Evolutionary conservation across 1,284 basidiomycete species (phyloP).

Genomic region (Afroboletus lepidellus): DNA sequence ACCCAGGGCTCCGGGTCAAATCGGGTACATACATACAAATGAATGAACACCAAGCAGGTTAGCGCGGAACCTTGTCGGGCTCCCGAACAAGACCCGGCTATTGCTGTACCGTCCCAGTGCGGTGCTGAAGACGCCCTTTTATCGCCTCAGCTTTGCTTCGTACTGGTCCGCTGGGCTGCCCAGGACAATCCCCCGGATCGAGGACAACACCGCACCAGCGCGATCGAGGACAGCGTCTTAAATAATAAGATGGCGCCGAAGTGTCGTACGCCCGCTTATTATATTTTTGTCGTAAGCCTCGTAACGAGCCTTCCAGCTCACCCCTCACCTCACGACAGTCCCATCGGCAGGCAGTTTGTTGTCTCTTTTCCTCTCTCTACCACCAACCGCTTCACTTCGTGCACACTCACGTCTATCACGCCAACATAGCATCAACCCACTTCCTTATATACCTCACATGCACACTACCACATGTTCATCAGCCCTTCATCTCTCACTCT

Average conservation of each 20-base stretch:
- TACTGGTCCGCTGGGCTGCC: too few species aligned
- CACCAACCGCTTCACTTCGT: slow-evolving; percentile 14
- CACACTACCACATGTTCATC: slow-evolving; percentile 30
- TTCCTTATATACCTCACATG: slow-evolving; percentile 26
- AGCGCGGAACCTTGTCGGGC: neutral
- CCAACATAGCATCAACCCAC: slow-evolving; percentile 13
- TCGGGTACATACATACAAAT: neutral
- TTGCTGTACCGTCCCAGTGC: slow-evolving; percentile 10
- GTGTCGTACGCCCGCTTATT: slow-evolving; percentile 26
- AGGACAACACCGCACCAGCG: slow-evolving; percentile 15
- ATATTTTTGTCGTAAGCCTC: slow-evolving; percentile 19
- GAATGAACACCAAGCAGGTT: neutral
- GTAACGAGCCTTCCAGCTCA: neutral
- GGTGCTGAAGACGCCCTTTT: slow-evolving; percentile 16
- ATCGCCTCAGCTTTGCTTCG: slow-evolving; percentile 4
- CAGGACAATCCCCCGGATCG: slow-evolving; percentile 5
- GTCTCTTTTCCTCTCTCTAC: slow-evolving; percentile 14
- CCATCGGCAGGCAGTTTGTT: slow-evolving; percentile 7
- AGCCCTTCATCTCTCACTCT: slow-evolving; percentile 17
- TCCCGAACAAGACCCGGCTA: slow-evolving; percentile 7
- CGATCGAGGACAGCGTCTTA: slow-evolving; percentile 7
- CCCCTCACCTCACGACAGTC: neutral
- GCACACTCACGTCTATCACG: slow-evolving; percentile 27
- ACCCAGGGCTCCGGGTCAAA: neutral
- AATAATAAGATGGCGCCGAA: slow-evolving; percentile 11